A percentile compares a stretch with the other conserved stretches of the same genome.
Conservation (phyloP, 192 early-diverging fungal genomes). For the Backusella mclennaniae region DNA sequence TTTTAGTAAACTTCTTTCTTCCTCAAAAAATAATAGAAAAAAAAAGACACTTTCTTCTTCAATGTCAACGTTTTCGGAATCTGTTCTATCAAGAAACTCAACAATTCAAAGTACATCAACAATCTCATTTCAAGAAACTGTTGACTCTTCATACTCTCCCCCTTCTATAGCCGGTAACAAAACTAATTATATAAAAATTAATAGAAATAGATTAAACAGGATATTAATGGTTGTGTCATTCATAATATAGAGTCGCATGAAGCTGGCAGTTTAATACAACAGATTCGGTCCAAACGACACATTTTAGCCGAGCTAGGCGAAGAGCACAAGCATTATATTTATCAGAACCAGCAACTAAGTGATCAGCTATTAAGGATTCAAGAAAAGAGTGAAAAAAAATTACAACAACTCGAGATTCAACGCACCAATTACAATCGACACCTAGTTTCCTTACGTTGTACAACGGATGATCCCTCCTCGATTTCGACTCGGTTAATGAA, state of each 20-base stretch:
- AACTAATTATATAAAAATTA: neutral
- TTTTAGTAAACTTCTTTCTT: neutral
- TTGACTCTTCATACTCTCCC: neutral
- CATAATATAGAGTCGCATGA: neutral
- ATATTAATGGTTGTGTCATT: neutral
- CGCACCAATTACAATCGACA: slow-evolving; percentile 24
- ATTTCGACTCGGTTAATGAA: slow-evolving; percentile 36
- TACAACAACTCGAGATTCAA: neutral
- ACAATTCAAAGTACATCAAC: slow-evolving; percentile 5
- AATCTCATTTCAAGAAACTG: slow-evolving; percentile 1
- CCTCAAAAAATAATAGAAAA: neutral
- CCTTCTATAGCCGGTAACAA: neutral
- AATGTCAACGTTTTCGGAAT: neutral
- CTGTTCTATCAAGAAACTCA: slow-evolving; percentile 1
- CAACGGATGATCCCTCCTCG: slow-evolving; percentile 40
- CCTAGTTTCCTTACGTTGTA: slow-evolving; percentile 37
- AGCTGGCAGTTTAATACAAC: neutral
- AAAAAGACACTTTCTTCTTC: slow-evolving; percentile 3
- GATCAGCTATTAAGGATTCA: slow-evolving; percentile 2
- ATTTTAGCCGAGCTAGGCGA: neutral
- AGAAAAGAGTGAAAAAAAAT: slow-evolving; percentile 6
- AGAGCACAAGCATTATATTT: neutral
- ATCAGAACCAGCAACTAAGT: neutral
- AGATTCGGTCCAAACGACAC: neutral
- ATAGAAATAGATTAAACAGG: neutral